phyloP scores from a whole-genome alignment of 2,329 filamentous ascomycete genomes.

The Bipolaris bicolor region DNA sequence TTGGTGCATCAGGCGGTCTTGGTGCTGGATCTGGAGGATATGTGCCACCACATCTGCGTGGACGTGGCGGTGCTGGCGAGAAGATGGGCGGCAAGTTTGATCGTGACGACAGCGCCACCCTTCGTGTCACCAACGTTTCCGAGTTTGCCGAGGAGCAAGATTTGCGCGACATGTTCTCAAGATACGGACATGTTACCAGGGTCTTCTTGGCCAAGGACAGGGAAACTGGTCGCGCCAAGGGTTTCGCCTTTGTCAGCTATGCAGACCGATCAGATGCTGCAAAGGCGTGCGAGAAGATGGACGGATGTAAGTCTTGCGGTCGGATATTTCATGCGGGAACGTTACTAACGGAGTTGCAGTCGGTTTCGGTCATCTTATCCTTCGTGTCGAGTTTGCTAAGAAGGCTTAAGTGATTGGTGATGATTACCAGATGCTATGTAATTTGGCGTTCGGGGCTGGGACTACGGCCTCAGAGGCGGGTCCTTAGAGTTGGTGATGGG shows the following conservation, averaged over 20 bases:
- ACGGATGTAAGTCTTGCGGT: constrained; percentile 71
- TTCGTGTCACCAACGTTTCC: constrained; percentile 97
- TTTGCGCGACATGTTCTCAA: constrained; percentile 96
- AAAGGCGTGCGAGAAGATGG: constrained; percentile 95
- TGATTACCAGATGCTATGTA: constrained; percentile 8
- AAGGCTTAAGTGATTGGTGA: constrained; percentile 43
- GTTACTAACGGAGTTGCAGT: constrained; percentile 38
- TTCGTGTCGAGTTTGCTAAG: constrained; percentile 88
- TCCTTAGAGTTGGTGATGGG: constrained; percentile 5
- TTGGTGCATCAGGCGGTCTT: constrained; percentile 58
- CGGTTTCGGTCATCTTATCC: constrained; percentile 85
- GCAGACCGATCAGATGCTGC: constrained; percentile 88
- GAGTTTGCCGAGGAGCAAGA: constrained; percentile 97
- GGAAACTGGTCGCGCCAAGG: constrained; percentile 95
- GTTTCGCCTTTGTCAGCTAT: constrained; percentile 98
- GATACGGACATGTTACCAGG: constrained; percentile 93
- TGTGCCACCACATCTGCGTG: constrained; percentile 90
- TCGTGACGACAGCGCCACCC: constrained; percentile 92
- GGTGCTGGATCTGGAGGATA: constrained; percentile 80
- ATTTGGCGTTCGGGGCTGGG: constrained; percentile 7
- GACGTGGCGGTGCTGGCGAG: constrained; percentile 75
- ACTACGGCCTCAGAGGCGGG: constrained; percentile 3
- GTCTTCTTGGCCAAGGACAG: constrained; percentile 98
- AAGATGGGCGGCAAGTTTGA: constrained; percentile 94
- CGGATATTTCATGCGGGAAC: background rate